phyloP scores from a whole-genome alignment of 192 early-diverging fungal species.

The Backusella westeae region DNA sequence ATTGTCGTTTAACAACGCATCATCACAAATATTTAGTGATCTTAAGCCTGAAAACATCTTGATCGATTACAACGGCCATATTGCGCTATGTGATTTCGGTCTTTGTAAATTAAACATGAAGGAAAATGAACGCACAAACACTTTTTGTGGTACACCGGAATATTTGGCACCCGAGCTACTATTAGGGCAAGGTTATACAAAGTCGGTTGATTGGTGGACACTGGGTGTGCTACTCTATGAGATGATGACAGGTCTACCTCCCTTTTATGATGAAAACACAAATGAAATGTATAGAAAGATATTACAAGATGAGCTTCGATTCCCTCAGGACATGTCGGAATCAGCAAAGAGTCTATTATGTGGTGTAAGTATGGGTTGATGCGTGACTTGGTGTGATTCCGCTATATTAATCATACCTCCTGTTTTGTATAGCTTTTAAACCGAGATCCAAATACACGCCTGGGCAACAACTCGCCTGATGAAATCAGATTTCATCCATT shows the following conservation, averaged over 20 bases:
- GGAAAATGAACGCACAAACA: constrained; percentile 88
- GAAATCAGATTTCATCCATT: constrained; percentile 94
- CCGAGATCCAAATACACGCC: constrained; percentile 75
- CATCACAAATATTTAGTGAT: constrained; percentile 52
- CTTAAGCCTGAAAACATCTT: constrained; percentile 96
- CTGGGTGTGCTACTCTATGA: constrained; percentile 90
- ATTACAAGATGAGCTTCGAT: constrained; percentile 84
- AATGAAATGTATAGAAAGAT: constrained; percentile 97
- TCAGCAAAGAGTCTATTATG: constrained; percentile 64
- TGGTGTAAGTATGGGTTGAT: constrained; percentile 38
- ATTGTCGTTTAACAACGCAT: neutral
- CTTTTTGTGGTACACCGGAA: constrained; percentile 98
- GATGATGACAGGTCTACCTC: constrained; percentile 87
- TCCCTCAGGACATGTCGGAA: constrained; percentile 72
- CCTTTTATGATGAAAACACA: constrained; percentile 93
- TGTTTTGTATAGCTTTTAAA: constrained; percentile 57
- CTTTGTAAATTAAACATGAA: constrained; percentile 94
- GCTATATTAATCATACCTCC: neutral
- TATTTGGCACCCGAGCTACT: constrained; percentile 94
- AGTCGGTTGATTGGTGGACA: constrained; percentile 98
- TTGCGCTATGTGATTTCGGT: constrained; percentile 93
- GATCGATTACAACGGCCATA: constrained; percentile 91
- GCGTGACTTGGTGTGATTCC: neutral
- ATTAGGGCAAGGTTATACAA: constrained; percentile 82
- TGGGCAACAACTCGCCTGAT: constrained; percentile 83